These are phyloP conservation scores for Yamadazyma nakazawae DNA, from an alignment of 805 yeast genomes.

Conservation along the genomic window DNA sequence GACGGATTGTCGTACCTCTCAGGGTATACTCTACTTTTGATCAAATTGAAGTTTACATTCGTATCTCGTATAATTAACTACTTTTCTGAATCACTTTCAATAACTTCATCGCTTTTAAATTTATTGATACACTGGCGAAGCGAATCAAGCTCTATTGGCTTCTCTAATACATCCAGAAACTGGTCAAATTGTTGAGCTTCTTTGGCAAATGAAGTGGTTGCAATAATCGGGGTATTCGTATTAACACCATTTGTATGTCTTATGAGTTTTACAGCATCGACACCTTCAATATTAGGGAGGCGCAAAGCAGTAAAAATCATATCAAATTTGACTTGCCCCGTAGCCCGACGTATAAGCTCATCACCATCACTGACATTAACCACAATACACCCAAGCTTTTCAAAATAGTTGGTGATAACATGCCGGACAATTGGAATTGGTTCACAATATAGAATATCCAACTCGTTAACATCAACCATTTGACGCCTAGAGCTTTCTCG, in stretches of 20 bases:
- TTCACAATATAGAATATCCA: conserved; percentile 80
- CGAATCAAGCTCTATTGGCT: conserved; percentile 47
- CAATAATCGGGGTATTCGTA: conserved; percentile 71
- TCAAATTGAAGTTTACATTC: background rate
- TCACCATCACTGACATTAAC: conserved; percentile 76
- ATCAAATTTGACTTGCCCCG: conserved; percentile 82
- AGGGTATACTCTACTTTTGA: background rate
- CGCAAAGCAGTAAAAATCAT: conserved; percentile 73
- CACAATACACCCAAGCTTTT: conserved; percentile 73
- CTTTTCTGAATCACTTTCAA: conserved; percentile 25
- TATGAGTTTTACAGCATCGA: conserved; percentile 75
- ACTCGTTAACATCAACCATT: conserved; percentile 23
- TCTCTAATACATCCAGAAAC: conserved; percentile 71
- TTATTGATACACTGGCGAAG: conserved; percentile 22
- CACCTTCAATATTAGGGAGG: conserved; percentile 62
- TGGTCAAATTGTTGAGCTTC: conserved; percentile 56
- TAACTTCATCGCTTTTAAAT: conserved; percentile 22
- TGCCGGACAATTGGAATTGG: conserved; percentile 81
- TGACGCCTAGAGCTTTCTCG: conserved; percentile 45
- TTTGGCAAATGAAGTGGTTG: conserved; percentile 65
- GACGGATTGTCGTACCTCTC: no score
- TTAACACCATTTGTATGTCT: conserved; percentile 76
- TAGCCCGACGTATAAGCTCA: conserved; percentile 75
- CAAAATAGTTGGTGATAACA: conserved; percentile 60
- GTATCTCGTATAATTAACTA: conserved; percentile 1